Conservation (phyloP, 179 eudicot species). For the Spergularia azorica region DNA sequence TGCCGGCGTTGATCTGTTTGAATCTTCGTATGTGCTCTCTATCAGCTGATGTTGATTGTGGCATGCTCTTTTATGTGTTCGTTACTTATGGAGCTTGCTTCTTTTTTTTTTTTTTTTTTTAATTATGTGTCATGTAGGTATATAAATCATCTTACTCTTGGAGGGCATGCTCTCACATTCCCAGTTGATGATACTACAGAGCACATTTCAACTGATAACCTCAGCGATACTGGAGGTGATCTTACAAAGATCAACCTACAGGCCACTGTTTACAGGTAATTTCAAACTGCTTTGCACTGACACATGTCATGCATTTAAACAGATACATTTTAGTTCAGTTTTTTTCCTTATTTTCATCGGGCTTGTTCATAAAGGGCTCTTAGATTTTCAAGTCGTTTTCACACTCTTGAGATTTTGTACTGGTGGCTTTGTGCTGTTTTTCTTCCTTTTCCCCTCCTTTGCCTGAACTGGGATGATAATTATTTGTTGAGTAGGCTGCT, state of each 20-base stretch:
- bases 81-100: not conserved
- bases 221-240: conserved; percentile 44
- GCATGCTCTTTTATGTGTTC: conserved; percentile 3
- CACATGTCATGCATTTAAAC: not conserved
- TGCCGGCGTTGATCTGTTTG: conserved; percentile 81
- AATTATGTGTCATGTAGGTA: conserved; percentile 39
- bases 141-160: conserved; percentile 66
- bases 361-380: too few species aligned
- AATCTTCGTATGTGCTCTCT: conserved; percentile 60
- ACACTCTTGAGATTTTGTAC: too few species aligned
- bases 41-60: not conserved
- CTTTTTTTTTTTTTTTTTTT: not conserved
- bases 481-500: too few species aligned
- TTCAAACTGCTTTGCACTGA: not conserved
- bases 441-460: too few species aligned
- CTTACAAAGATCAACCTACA: conserved; percentile 65
- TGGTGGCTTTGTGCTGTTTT: too few species aligned
- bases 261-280: conserved; percentile 64
- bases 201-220: conserved; percentile 31
- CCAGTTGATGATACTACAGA: conserved; percentile 38
- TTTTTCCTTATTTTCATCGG: too few species aligned
- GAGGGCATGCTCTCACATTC: conserved; percentile 74
- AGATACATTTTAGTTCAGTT: too few species aligned
- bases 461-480: too few species aligned
- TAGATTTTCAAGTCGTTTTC: too few species aligned